Percentiles rank a stretch among this genome's conserved stretches.
These are phyloP conservation scores for Monosporozyma aquatica DNA, from an alignment of 805 yeast genomes.

Conservation along the genomic window DNA sequence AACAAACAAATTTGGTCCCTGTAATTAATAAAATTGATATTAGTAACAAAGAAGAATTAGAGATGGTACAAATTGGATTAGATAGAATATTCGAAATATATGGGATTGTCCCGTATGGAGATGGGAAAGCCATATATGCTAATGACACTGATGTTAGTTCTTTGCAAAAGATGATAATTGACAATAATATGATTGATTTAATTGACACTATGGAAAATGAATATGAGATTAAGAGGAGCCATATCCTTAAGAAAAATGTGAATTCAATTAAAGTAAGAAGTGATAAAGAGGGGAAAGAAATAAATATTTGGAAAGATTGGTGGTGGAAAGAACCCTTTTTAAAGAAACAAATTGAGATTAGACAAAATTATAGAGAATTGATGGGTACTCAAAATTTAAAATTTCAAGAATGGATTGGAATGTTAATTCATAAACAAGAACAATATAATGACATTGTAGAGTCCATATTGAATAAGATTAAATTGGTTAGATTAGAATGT, in stretches of 20 bases:
- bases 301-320: not conserved
- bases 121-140: not conserved
- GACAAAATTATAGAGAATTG: slow-evolving; percentile 35
- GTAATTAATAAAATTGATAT: slow-evolving; percentile 76
- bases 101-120: slow-evolving; percentile 27
- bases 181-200: slow-evolving; percentile 68
- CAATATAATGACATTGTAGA: slow-evolving; percentile 48
- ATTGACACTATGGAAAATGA: slow-evolving; percentile 55
- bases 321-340: slow-evolving; percentile 15
- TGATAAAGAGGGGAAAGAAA: not conserved
- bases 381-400: slow-evolving; percentile 44
- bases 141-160: not conserved
- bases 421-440: slow-evolving; percentile 46
- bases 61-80: slow-evolving; percentile 43
- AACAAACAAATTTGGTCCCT: slow-evolving; percentile 74
- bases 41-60: slow-evolving; percentile 40
- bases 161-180: slow-evolving; percentile 56
- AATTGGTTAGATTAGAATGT: slow-evolving; percentile 31
- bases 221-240: too few species aligned
- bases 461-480: slow-evolving; percentile 30
- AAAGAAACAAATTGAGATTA: slow-evolving; percentile 37
- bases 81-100: slow-evolving; percentile 41
- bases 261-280: too few species aligned
- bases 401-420: slow-evolving; percentile 54
- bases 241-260: slow-evolving; percentile 22